These are phyloP conservation scores for Wickerhamiella australiensis DNA, from an alignment of 805 yeast genomes.

Conservation along the genomic window DNA sequence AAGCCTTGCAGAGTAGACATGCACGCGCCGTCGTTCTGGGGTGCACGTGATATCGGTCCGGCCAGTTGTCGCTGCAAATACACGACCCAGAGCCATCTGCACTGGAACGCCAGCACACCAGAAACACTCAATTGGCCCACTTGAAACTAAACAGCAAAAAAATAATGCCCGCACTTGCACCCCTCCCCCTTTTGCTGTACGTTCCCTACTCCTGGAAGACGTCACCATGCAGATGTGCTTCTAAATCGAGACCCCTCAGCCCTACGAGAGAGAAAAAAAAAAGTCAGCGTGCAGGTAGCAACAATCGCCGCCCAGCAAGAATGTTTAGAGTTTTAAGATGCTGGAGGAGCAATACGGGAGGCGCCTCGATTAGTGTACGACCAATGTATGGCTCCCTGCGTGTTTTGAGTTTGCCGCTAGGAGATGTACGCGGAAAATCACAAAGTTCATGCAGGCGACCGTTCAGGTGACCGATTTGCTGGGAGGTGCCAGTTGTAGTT, in stretches of 20 bases:
- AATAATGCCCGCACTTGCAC: no score
- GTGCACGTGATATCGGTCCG: slow-evolving; percentile 5
- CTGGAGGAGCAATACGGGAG: no score
- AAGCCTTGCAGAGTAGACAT: neutral
- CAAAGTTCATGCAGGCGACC: neutral
- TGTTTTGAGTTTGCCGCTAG: no score
- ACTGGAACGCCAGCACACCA: neutral
- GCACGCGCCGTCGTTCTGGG: neutral
- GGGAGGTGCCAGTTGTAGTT: no score
- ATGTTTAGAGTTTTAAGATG: no score
- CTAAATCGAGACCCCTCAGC: neutral
- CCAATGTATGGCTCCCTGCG: no score
- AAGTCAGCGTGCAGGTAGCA: no score
- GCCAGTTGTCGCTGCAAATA: neutral
- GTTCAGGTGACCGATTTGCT: neutral
- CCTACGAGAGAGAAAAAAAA: neutral
- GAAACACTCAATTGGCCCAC: neutral
- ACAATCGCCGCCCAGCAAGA: no score
- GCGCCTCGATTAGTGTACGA: no score
- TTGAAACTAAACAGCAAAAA: neutral
- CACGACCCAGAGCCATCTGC: no score
- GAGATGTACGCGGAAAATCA: no score
- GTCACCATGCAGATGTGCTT: neutral
- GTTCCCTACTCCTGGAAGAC: neutral
- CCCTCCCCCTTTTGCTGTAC: neutral